phyloP scores from a whole-genome alignment of 352 stramenopile genomes.

The Salisapilia sapeloensis region DNA sequence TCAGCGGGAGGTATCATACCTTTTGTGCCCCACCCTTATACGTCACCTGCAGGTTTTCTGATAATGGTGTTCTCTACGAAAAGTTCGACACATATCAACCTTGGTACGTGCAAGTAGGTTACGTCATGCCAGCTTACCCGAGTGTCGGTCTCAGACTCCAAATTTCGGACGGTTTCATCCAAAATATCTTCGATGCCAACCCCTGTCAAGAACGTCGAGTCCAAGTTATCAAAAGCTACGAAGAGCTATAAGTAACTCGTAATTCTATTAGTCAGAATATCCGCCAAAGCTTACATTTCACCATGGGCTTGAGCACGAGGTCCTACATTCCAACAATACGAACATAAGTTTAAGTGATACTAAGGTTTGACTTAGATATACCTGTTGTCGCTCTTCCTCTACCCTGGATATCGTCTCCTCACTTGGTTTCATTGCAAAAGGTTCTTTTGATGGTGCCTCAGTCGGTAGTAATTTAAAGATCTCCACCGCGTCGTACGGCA shows the following conservation, averaged over 20 bases:
- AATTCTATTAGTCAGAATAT: no score
- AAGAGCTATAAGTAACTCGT: no score
- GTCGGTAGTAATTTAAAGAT: slow-evolving; percentile 76
- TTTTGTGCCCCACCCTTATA: no score
- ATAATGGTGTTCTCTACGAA: no score
- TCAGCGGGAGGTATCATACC: no score
- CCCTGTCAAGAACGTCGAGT: slow-evolving; percentile 63
- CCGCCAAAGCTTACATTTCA: no score
- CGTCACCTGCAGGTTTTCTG: no score
- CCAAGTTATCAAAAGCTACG: slow-evolving; percentile 22
- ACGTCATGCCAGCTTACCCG: slow-evolving; percentile 12
- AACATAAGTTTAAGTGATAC: no score
- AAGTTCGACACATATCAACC: neutral
- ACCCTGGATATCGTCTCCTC: slow-evolving; percentile 9
- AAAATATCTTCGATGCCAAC: slow-evolving; percentile 53
- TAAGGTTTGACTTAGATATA: no score
- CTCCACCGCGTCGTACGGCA: slow-evolving; percentile 51
- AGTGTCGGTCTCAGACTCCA: slow-evolving; percentile 2
- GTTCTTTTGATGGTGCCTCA: slow-evolving; percentile 24
- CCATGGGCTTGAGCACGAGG: no score
- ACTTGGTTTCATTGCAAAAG: slow-evolving; percentile 17
- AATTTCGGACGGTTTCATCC: slow-evolving; percentile 2
- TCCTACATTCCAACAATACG: no score
- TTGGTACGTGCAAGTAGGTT: neutral
- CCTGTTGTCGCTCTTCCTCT: slow-evolving; percentile 9